These are phyloP conservation scores for Cyclospora cayetanensis DNA, from an alignment of 169 alveolate genomes.

Conservation along the genomic window DNA sequence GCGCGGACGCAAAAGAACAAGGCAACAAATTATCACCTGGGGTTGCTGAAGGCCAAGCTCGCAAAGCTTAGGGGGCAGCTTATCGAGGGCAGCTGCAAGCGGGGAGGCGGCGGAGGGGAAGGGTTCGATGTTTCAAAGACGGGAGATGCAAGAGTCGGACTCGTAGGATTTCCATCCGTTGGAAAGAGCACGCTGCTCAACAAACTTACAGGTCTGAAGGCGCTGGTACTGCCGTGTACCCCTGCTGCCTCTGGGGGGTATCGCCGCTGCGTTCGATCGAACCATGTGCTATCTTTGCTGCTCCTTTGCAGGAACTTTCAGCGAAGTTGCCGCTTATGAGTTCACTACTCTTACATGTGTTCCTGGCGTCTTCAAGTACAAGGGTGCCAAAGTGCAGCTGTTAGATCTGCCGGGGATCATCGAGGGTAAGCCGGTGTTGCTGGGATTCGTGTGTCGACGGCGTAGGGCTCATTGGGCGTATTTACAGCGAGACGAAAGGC, in stretches of 20 bases:
- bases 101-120: constrained; percentile 93
- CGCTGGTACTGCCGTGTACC: background rate
- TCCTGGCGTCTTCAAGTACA: constrained; percentile 94
- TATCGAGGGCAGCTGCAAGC: constrained; percentile 81
- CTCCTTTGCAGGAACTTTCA: constrained; percentile 87
- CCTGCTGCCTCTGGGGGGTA: background rate
- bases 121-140: constrained; percentile 95
- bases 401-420: constrained; percentile 98
- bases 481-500: too few relatives aligned
- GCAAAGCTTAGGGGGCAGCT: constrained; percentile 96
- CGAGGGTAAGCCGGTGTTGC: too few relatives aligned
- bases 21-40: constrained; percentile 97
- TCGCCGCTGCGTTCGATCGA: background rate
- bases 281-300: background rate
- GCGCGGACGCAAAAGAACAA: constrained; percentile 98
- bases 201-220: constrained; percentile 90
- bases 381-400: constrained; percentile 96
- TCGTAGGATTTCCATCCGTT: constrained; percentile 99
- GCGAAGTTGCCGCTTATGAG: constrained; percentile 99
- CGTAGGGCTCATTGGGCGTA: too few relatives aligned
- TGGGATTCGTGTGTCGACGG: too few relatives aligned
- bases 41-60: constrained; percentile 97
- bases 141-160: constrained; percentile 99
- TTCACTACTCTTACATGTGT: constrained; percentile 99
- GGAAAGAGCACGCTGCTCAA: constrained; percentile 97